These are phyloP conservation scores for Decorospora gaudefroyi DNA, from an alignment of 2,329 filamentous ascomycete genomes.

Conservation along the genomic window DNA sequence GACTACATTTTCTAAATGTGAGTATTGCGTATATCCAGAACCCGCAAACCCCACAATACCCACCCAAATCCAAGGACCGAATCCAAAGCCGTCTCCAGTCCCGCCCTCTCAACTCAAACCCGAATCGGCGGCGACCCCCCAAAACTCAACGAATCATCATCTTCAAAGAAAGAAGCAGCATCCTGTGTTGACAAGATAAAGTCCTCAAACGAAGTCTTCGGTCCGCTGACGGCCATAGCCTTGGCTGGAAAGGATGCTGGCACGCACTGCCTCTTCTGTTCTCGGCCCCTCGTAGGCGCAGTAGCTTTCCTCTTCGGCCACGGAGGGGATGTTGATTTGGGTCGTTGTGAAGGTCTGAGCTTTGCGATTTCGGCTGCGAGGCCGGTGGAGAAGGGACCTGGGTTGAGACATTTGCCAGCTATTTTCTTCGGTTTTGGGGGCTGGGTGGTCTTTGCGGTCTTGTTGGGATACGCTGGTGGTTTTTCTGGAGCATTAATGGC, in stretches of 20 bases:
- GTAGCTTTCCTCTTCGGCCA: conserved; percentile 4
- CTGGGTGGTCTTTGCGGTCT: conserved; percentile 1
- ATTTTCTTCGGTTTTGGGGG: conserved; percentile 3
- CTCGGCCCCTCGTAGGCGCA: neutral
- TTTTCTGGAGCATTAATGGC: neutral
- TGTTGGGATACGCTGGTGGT: neutral
- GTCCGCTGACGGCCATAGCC: neutral
- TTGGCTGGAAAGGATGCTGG: neutral
- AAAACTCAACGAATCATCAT: conserved; percentile 27
- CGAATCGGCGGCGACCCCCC: conserved; percentile 29
- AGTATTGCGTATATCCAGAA: no score
- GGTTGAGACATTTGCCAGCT: conserved; percentile 9
- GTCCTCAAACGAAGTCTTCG: conserved; percentile 13
- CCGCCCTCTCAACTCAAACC: conserved; percentile 11
- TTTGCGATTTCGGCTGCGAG: conserved; percentile 8
- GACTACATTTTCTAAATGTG: no score
- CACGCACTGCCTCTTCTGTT: conserved; percentile 4
- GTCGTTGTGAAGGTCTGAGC: conserved; percentile 10
- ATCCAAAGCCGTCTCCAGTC: neutral
- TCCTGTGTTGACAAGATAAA: conserved; percentile 38
- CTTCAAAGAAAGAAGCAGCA: conserved; percentile 33
- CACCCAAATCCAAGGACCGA: neutral
- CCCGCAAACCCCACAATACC: conserved; percentile 1
- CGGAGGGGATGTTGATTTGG: conserved; percentile 1
- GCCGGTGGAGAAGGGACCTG: conserved; percentile 9